Conservation (phyloP, 768 basidiomycete species). For the Trametes villosa region DNA sequence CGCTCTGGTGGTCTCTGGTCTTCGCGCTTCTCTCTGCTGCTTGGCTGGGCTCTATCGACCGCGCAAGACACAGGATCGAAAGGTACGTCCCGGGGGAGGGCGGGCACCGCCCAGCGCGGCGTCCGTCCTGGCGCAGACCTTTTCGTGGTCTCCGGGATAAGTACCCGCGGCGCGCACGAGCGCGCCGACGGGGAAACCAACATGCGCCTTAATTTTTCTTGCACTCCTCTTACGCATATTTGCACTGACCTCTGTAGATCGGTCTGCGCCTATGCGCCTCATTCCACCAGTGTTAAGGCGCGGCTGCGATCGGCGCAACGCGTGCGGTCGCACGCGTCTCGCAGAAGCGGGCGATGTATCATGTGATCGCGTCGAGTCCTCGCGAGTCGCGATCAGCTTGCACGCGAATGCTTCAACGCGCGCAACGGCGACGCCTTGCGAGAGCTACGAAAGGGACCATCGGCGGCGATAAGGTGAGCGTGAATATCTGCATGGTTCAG, state of each 20-base stretch:
- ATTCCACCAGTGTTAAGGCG: not conserved
- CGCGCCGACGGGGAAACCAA: slow-evolving; percentile 1
- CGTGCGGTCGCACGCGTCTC: not conserved
- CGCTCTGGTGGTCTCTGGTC: no score
- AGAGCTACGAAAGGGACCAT: no score
- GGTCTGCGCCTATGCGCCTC: not conserved
- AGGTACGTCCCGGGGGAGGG: slow-evolving; percentile 7
- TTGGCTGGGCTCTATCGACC: no score
- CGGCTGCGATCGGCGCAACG: not conserved
- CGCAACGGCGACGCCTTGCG: no score
- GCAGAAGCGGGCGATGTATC: not conserved
- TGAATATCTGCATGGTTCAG: no score
- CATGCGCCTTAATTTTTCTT: slow-evolving; percentile 1
- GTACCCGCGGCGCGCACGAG: not conserved
- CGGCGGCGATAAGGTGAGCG: no score
- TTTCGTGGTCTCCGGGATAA: slow-evolving; percentile 7
- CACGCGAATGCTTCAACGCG: no score
- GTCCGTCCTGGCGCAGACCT: slow-evolving; percentile 9
- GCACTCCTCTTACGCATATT: not conserved
- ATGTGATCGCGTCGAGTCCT: slow-evolving; percentile 9
- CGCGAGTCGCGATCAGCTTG: no score
- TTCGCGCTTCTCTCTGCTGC: no score
- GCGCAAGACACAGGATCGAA: not conserved
- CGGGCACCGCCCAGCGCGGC: not conserved
- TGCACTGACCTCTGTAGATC: no score